Evolutionary conservation across 75 land plant species (phyloP), one percentile per base, ranked within the genome.

Genomic region (Gnetum montanum): DNA sequence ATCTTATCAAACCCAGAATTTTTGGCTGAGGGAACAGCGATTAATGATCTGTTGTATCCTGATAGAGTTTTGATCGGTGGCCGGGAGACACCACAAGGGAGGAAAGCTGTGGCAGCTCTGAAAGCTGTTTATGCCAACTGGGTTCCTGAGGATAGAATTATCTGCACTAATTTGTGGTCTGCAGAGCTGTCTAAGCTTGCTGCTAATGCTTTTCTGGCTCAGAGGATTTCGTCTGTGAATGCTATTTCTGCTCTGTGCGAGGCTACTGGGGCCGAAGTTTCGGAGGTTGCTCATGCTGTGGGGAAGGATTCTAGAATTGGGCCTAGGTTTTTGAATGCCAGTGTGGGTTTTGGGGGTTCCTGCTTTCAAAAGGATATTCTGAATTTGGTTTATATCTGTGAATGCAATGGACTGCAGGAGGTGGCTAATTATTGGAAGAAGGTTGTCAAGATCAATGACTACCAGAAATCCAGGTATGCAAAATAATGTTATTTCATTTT

Each of bases 181-280:
- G 93, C 93, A 0, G 93, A 88, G 82, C 85, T 88, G 22, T 88
- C 93, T 16, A 88, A 88, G 86, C 82, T 88, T 29, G 93, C 90
- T n/a, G 93, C 93, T 12, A 88, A 88, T 58, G 93, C 93, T 18
- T 72, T 88, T 59, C 61, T 88, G 63, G 93, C 93, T 1, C 93
- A 88, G 61, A 61, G 90, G 61, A 88, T 88, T 58, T 88, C 93
- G 18, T 88, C 93, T 20, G 73, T 88, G 43, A 88, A 88, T 62
- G 93, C 93, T 49, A 85, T 88, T 71, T 88, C 93, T 3, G 93
- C 93, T 5, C 93, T 88, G 40, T 88, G 93, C 52, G 93, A 88
- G 63, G 75, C 90, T 10, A 88, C 93, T n/a, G 93, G 93, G 2
- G 93, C 93, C 7, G 62, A 88, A 40, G 85, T 85, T 19, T 28